These are phyloP conservation scores for Choanephora cucurbitarum DNA, from an alignment of 371 early-diverging fungal species.

Conservation along the genomic window DNA sequence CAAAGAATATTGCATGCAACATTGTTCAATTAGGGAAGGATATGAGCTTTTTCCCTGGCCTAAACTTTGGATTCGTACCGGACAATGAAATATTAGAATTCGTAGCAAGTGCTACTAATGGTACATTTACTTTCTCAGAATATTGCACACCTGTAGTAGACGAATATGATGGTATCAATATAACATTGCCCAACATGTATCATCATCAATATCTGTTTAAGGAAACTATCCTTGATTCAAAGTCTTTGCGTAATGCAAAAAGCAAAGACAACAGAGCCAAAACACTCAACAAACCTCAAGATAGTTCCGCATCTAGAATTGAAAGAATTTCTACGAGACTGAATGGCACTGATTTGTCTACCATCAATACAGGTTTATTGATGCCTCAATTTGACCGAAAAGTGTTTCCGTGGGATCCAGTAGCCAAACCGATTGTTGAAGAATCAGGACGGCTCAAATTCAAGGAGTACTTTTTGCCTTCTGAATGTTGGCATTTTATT, in stretches of 20 bases:
- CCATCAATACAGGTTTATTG: neutral
- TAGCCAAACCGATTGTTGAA: conserved; percentile 69
- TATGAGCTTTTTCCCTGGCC: conserved; percentile 67
- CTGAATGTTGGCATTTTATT: conserved; percentile 68
- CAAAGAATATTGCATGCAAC: conserved; percentile 64
- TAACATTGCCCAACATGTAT: conserved; percentile 71
- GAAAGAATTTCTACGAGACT: neutral
- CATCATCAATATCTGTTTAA: conserved; percentile 75
- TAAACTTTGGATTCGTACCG: conserved; percentile 85
- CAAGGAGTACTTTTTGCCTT: conserved; percentile 71
- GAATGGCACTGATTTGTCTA: neutral
- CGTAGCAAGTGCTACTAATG: conserved; percentile 76
- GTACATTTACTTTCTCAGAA: conserved; percentile 78
- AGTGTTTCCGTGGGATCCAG: conserved; percentile 83
- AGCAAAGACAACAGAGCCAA: conserved; percentile 30
- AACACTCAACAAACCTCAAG: neutral
- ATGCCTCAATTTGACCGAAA: conserved; percentile 3
- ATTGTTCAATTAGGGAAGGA: conserved; percentile 84
- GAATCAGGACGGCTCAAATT: conserved; percentile 77
- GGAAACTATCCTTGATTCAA: conserved; percentile 58
- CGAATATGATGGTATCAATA: neutral
- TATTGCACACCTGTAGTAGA: conserved; percentile 49
- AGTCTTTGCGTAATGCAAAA: conserved; percentile 15
- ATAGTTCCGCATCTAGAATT: neutral
- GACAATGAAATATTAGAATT: conserved; percentile 87